These are phyloP conservation scores for Lasiodiplodia sp. DNA, from an alignment of 2,329 filamentous ascomycete species.

Conservation along the genomic window DNA sequence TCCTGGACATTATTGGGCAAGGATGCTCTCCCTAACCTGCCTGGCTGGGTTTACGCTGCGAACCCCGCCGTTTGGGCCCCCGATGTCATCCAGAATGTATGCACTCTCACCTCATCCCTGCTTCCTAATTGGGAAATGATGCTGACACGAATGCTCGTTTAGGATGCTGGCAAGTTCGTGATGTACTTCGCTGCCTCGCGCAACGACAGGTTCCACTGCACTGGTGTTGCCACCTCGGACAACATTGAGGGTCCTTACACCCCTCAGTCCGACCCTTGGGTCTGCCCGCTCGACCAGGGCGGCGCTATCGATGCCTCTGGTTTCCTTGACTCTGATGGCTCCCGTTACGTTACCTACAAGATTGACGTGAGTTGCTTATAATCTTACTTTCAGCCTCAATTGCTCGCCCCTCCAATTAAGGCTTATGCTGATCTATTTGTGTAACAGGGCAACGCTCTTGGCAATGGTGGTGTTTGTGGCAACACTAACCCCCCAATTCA, in stretches of 20 bases:
- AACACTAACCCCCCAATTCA: conserved; percentile 50
- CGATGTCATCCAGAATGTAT: conserved; percentile 38
- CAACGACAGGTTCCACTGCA: conserved; percentile 60
- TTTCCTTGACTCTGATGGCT: conserved; percentile 63
- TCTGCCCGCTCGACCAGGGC: conserved; percentile 57
- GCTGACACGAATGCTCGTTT: conserved; percentile 7
- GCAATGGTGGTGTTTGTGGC: conserved; percentile 54
- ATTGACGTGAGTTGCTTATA: conserved; percentile 55
- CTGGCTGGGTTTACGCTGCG: conserved; percentile 38
- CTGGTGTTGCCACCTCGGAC: conserved; percentile 63
- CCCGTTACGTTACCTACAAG: conserved; percentile 69
- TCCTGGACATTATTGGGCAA: conserved; percentile 40
- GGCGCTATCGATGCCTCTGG: conserved; percentile 70
- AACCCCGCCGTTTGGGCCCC: conserved; percentile 44
- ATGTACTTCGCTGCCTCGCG: conserved; percentile 66
- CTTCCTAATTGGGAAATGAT: background rate
- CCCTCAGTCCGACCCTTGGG: conserved; percentile 57
- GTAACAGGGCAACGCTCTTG: conserved; percentile 60
- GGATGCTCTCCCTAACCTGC: conserved; percentile 42
- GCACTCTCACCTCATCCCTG: conserved; percentile 22
- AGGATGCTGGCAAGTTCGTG: conserved; percentile 59
- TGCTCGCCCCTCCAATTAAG: background rate
- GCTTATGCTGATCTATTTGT: conserved; percentile 57
- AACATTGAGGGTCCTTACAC: conserved; percentile 61
- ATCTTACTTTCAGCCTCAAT: conserved; percentile 2